Evolutionary conservation across 2,329 filamentous ascomycete species (phyloP), one percentile per base, ranked within the genome.

Genomic region (Diaporthe sp.): DNA sequence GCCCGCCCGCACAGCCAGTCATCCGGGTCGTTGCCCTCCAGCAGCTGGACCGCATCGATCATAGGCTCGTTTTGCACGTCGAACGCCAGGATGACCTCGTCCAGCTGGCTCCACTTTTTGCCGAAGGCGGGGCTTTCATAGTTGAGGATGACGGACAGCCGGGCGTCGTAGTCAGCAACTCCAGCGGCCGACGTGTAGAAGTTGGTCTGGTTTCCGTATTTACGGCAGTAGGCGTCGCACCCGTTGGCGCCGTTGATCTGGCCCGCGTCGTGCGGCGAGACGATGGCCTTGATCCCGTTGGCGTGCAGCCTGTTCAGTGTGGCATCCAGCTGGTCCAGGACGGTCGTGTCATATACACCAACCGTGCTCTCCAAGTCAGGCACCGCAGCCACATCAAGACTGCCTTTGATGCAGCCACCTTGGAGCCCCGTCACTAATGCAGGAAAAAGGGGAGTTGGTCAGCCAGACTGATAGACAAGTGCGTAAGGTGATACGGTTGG

Each of bases 171-270:
- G 12, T 62, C 58, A 15, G 58, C 58, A 9, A 28, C 37, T 13
- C 37, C 39, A n/a, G 12, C 58, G n/a, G 39, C 37, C 13, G 58
- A 62, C 15, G n/a, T 25, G 58, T 62, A 62, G 39, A 28, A 62
- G 39, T 17, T 62, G 37, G 58, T 62, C 39, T 62, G 58, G 58
- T 62, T 62, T n/a, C 58, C 58, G 19, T 62, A 44, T 19, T 62
- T 31, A 3, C 37, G n/a, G 59, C 59, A 62, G 59, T 62, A 62
- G 15, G 59, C 39, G 39, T 62, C 59, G 39, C 58, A 62, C 8
- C 58, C 58, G 39, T 62, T 62, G 58, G 58, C 37, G 9, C 58
- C 58, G 37, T 62, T 62, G 58, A 62, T 62, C 13, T 62, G 58
- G 15, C 58, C 58, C 1, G 37, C 39, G n/a, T 62, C 58, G 58